Evolutionary conservation across 169 alveolate species (phyloP).

Genomic region (Eimeria tenella): DNA sequence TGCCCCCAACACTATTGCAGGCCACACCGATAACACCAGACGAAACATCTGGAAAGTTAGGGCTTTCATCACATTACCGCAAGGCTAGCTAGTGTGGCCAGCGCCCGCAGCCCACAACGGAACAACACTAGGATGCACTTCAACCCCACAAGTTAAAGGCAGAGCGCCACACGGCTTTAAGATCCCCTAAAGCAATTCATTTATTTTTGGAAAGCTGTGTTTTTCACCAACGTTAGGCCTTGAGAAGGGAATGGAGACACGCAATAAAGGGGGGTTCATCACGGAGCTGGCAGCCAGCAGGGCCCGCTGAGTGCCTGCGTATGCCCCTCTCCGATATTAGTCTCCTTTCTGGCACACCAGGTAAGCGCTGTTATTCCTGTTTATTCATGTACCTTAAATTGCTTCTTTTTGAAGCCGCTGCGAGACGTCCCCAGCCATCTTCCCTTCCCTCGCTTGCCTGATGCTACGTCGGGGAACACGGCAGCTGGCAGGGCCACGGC

Average conservation of each 20-base stretch:
- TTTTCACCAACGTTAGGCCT: neutral
- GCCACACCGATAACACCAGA: too few relatives aligned
- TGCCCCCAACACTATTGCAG: too few relatives aligned
- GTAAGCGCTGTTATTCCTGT: neutral
- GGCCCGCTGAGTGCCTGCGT: slow-evolving; percentile 52
- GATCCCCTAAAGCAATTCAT: neutral
- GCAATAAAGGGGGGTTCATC: neutral
- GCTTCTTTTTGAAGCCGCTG: neutral
- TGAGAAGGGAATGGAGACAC: slow-evolving; percentile 3
- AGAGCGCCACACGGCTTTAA: neutral
- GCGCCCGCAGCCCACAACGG: slow-evolving; percentile 8
- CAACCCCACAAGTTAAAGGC: slow-evolving; percentile 1
- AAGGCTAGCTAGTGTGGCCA: too few relatives aligned
- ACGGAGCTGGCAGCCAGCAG: slow-evolving; percentile 9
- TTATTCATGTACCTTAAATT: neutral
- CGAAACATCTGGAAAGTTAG: too few relatives aligned
- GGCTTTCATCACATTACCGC: too few relatives aligned
- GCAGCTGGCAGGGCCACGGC: slow-evolving; percentile 45
- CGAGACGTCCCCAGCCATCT: slow-evolving; percentile 8
- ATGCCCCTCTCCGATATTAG: neutral
- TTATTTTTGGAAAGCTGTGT: neutral
- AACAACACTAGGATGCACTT: neutral
- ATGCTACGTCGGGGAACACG: slow-evolving; percentile 35
- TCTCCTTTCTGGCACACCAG: neutral
- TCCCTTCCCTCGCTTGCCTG: neutral